Conservation (phyloP, 768 basidiomycete species). For the Mycena sanguinolenta region DNA sequence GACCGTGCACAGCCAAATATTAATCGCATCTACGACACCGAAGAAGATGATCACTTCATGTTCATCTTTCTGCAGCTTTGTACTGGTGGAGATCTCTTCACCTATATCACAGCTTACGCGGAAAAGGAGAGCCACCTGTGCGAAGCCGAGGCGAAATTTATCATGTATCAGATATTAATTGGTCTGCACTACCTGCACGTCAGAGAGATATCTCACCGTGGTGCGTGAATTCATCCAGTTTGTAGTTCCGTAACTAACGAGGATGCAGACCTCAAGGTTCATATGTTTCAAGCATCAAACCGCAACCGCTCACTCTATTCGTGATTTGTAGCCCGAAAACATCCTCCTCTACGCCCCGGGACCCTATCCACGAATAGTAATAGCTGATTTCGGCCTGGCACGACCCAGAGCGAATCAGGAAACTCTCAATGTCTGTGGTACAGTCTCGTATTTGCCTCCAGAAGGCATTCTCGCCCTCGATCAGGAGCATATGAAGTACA, state of each 20-base stretch:
- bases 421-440: constrained; percentile 90
- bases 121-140: constrained; percentile 66
- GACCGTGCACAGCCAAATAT: constrained; percentile 75
- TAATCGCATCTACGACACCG: constrained; percentile 80
- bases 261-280: constrained; percentile 73
- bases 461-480: constrained; percentile 88
- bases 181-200: constrained; percentile 81
- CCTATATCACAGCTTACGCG: constrained; percentile 78
- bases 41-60: constrained; percentile 72
- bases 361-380: constrained; percentile 85
- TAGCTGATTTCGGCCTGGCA: constrained; percentile 91
- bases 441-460: constrained; percentile 87
- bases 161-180: constrained; percentile 83
- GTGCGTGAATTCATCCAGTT: constrained; percentile 53
- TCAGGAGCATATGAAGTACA: constrained; percentile 77
- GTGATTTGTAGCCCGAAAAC: constrained; percentile 83
- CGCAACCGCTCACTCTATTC: neutral
- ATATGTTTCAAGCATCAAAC: neutral
- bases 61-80: constrained; percentile 86
- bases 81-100: constrained; percentile 90
- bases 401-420: constrained; percentile 84
- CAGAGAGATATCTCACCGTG: constrained; percentile 82
- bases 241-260: neutral
- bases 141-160: constrained; percentile 88
- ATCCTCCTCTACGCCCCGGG: constrained; percentile 85